Evolutionary conservation across 192 early-diverging fungal genomes (phyloP).

Genomic region (Geranomyces variabilis): DNA sequence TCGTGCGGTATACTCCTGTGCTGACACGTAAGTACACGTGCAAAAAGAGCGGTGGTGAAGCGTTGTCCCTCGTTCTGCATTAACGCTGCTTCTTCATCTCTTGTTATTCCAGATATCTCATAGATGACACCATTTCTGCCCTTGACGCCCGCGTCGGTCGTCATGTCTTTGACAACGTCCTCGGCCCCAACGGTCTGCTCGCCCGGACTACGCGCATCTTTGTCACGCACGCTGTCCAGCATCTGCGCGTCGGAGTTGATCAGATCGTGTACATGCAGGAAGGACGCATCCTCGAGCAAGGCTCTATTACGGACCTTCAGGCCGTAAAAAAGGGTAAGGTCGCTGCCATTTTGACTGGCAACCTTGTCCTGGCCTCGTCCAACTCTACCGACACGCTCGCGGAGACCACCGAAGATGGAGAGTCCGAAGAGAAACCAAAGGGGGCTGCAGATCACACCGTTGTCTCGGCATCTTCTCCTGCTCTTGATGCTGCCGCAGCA

Average conservation of each 20-base stretch:
- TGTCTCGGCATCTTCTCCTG: too few species aligned
- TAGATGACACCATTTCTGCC: slow-evolving; percentile 85
- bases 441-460: too few species aligned
- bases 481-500: too few species aligned
- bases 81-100: too few species aligned
- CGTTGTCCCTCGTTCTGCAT: too few species aligned
- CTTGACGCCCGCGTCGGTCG: slow-evolving; percentile 91
- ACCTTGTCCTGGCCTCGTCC: slow-evolving; percentile 24
- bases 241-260: slow-evolving; percentile 42
- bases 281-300: slow-evolving; percentile 68
- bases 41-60: too few species aligned
- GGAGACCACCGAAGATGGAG: too few species aligned
- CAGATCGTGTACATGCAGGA: slow-evolving; percentile 71
- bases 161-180: slow-evolving; percentile 63
- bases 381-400: neutral
- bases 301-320: slow-evolving; percentile 18
- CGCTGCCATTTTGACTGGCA: too few species aligned
- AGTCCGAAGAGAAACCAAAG: too few species aligned
- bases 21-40: too few species aligned
- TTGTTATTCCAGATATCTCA: slow-evolving; percentile 55
- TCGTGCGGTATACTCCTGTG: slow-evolving; percentile 56
- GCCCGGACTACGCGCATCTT: slow-evolving; percentile 65
- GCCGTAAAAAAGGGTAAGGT: too few species aligned
- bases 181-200: slow-evolving; percentile 29
- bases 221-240: slow-evolving; percentile 71